phyloP scores from a whole-genome alignment of 352 stramenopile species.

The Globisporangium echinulatum region DNA sequence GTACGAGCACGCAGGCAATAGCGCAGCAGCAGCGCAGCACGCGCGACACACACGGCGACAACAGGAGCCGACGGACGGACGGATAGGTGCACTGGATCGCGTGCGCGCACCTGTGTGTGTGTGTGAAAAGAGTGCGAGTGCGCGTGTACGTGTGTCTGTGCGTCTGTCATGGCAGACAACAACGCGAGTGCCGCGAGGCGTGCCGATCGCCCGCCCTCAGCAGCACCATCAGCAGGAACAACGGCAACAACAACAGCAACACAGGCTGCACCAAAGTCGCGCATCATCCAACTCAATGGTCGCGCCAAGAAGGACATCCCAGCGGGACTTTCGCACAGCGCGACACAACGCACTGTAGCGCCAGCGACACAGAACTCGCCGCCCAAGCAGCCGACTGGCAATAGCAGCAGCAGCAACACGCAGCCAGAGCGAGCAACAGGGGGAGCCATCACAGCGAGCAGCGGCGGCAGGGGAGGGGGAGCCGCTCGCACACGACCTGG shows the following conservation, averaged over 20 bases:
- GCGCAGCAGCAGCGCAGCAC: too few species aligned
- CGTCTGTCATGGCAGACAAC: constrained; percentile 9
- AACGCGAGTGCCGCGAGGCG: constrained; percentile 3
- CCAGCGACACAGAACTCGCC: constrained; percentile 14
- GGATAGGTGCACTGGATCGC: too few species aligned
- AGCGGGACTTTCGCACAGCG: constrained; percentile 10
- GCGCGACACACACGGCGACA: too few species aligned
- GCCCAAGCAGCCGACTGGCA: neutral
- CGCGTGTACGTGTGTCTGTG: neutral
- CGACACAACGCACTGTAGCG: constrained; percentile 12
- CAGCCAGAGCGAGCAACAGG: constrained; percentile 4
- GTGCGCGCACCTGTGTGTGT: too few species aligned
- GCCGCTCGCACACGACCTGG: neutral
- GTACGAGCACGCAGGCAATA: too few species aligned
- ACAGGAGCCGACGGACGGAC: too few species aligned
- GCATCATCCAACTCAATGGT: constrained; percentile 33
- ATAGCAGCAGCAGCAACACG: neutral
- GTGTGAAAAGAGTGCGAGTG: constrained; percentile 1
- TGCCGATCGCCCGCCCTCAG: neutral
- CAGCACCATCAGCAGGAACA: neutral
- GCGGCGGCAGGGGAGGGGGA: neutral
- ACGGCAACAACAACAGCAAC: neutral
- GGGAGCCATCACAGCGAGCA: neutral
- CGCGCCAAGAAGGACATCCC: constrained; percentile 21
- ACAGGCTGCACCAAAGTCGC: constrained; percentile 18